phyloP scores from a whole-genome alignment of 129 eudicot genomes.

The Escallonia rubra region DNA sequence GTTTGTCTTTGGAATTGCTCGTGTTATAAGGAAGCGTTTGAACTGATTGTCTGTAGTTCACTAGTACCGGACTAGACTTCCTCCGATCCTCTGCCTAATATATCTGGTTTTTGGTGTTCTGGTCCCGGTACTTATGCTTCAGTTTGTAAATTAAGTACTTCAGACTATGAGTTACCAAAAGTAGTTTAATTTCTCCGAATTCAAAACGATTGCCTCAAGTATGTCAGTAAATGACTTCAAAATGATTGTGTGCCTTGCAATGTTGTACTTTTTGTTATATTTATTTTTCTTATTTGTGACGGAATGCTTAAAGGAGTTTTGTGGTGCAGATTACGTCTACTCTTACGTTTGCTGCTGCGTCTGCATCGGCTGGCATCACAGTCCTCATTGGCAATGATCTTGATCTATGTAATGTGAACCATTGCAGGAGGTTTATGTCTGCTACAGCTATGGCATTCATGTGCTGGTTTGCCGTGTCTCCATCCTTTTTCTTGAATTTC shows the following conservation, averaged over 20 bases:
- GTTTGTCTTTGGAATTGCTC: no score
- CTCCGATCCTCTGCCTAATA: no score
- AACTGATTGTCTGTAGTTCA: no score
- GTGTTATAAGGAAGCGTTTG: no score
- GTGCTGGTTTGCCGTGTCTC: constrained; percentile 82
- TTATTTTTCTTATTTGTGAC: neutral
- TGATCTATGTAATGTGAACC: constrained; percentile 59
- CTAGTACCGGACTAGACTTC: no score
- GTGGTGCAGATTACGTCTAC: constrained; percentile 46
- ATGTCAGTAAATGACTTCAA: no score
- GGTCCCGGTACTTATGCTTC: no score
- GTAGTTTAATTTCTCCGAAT: no score
- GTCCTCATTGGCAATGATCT: constrained; percentile 75
- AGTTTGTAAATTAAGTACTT: no score
- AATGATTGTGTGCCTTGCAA: neutral
- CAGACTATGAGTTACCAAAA: no score
- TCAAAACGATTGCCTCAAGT: no score
- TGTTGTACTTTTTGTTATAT: neutral
- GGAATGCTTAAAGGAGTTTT: neutral
- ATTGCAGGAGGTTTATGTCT: constrained; percentile 76
- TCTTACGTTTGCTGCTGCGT: constrained; percentile 60
- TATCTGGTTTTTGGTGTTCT: no score
- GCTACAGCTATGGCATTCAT: constrained; percentile 92
- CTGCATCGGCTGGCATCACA: constrained; percentile 58
- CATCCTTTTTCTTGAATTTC: constrained; percentile 72